These are phyloP conservation scores for Aphanomyces astaci DNA, from an alignment of 352 stramenopile genomes.

Conservation along the genomic window DNA sequence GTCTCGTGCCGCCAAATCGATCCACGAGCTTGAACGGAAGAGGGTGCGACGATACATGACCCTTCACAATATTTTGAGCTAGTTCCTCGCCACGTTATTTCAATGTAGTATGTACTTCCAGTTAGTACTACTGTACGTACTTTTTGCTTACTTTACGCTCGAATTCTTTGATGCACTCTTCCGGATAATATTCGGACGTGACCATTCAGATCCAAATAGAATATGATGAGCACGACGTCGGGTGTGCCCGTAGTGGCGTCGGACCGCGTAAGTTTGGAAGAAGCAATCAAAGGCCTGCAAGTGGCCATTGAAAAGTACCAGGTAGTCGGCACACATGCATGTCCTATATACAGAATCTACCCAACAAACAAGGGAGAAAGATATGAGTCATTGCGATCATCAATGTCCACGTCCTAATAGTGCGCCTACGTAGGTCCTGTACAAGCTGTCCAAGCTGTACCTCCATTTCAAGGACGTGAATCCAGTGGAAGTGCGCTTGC, in stretches of 20 bases:
- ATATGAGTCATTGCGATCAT: too few species aligned
- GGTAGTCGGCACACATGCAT: not conserved
- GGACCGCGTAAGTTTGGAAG: not conserved
- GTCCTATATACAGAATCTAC: too few species aligned
- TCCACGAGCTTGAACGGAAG: too few species aligned
- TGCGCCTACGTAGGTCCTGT: not conserved
- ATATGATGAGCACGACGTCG: slow-evolving; percentile 1
- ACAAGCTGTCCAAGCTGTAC: not conserved
- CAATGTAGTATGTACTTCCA: too few species aligned
- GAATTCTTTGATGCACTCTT: too few species aligned
- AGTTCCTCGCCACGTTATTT: too few species aligned
- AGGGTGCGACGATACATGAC: too few species aligned
- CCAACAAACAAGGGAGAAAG: too few species aligned
- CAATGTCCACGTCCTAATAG: not conserved
- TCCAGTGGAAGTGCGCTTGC: not conserved
- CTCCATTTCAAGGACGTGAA: not conserved
- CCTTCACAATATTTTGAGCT: too few species aligned
- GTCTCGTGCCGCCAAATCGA: too few species aligned
- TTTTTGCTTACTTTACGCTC: too few species aligned
- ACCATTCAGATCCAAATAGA: not conserved
- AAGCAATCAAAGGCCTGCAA: not conserved
- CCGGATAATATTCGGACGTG: not conserved
- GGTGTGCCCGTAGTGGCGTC: too few species aligned
- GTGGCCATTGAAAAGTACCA: slow-evolving; percentile 19
- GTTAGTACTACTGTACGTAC: not conserved